These are phyloP conservation scores for Zangia roseola DNA, from an alignment of 768 basidiomycete genomes.

Conservation along the genomic window DNA sequence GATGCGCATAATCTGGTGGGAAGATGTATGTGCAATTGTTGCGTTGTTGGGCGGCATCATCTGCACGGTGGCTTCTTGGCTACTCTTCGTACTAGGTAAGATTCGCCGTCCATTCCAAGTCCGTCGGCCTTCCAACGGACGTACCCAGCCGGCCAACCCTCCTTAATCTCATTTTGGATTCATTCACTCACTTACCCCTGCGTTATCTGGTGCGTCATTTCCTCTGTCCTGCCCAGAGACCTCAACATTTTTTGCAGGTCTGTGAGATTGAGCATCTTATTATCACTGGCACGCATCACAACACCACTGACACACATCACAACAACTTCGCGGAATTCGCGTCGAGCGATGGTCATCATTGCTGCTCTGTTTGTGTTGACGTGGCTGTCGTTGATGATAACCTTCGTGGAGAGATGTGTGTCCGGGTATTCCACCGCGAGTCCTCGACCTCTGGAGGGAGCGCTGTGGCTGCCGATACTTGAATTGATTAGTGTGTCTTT, in stretches of 20 bases:
- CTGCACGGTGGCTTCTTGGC: conserved; percentile 11
- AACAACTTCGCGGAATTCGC: conserved; percentile 5
- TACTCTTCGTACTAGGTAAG: conserved; percentile 5
- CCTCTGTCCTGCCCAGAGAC: neutral
- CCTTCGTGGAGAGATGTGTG: conserved; percentile 1
- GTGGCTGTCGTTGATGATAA: conserved; percentile 9
- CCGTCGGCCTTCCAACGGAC: neutral
- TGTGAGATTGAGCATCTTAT: conserved; percentile 13
- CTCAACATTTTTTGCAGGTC: conserved; percentile 6
- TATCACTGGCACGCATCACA: conserved; percentile 11
- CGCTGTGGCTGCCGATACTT: conserved; percentile 2
- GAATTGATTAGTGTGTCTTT: conserved; percentile 16
- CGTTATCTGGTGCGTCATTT: conserved; percentile 14
- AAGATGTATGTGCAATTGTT: conserved; percentile 14
- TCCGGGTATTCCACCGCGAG: neutral
- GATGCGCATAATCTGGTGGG: conserved; percentile 15
- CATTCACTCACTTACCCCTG: conserved; percentile 7
- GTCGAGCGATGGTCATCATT: conserved; percentile 3
- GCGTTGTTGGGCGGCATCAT: conserved; percentile 2
- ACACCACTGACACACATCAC: conserved; percentile 9
- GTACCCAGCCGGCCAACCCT: conserved; percentile 4
- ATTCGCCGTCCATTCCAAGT: neutral
- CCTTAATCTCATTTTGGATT: conserved; percentile 7
- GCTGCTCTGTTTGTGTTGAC: conserved; percentile 10
- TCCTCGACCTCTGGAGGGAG: neutral